Conservation (phyloP, 176 grass and related monocot species). For the Ensete ventricosum region DNA sequence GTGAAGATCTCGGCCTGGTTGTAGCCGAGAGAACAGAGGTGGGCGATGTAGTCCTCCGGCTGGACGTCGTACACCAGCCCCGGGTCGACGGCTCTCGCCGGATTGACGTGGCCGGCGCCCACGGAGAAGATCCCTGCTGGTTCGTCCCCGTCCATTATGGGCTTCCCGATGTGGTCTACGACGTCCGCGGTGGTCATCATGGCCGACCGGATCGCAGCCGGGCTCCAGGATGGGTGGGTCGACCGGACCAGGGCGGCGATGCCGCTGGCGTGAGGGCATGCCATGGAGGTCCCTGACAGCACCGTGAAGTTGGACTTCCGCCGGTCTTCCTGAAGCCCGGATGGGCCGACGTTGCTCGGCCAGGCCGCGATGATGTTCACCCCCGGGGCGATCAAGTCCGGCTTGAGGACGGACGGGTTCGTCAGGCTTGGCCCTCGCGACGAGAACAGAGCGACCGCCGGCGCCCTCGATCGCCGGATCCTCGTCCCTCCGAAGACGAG, state of each 20-base stretch:
- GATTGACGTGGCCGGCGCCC: slow-evolving; percentile 74
- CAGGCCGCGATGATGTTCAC: slow-evolving; percentile 97
- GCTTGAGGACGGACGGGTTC: slow-evolving; percentile 74
- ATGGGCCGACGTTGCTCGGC: slow-evolving; percentile 52
- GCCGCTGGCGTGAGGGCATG: slow-evolving; percentile 70
- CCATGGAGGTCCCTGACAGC: slow-evolving; percentile 88
- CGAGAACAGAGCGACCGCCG: slow-evolving; percentile 67
- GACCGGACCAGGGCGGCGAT: slow-evolving; percentile 49
- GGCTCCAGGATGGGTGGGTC: slow-evolving; percentile 37
- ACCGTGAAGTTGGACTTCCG: slow-evolving; percentile 62
- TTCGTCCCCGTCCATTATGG: slow-evolving; percentile 46
- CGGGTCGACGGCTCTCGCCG: slow-evolving; percentile 40
- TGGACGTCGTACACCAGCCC: slow-evolving; percentile 56
- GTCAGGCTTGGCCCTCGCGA: slow-evolving; percentile 64
- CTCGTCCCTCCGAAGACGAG: slow-evolving; percentile 59
- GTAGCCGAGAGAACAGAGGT: slow-evolving; percentile 81
- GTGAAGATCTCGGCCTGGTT: slow-evolving; percentile 50
- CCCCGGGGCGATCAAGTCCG: slow-evolving; percentile 62
- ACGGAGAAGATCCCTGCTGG: slow-evolving; percentile 42
- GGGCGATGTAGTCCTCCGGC: slow-evolving; percentile 45
- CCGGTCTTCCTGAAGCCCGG: slow-evolving; percentile 46
- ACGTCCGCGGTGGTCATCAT: slow-evolving; percentile 76
- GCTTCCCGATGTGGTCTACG: slow-evolving; percentile 47
- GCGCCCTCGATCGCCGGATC: slow-evolving; percentile 38
- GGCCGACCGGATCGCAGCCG: slow-evolving; percentile 53